Evolutionary conservation across 2,329 filamentous ascomycete species (phyloP).

Genomic region (Stenocarpella maydis): DNA sequence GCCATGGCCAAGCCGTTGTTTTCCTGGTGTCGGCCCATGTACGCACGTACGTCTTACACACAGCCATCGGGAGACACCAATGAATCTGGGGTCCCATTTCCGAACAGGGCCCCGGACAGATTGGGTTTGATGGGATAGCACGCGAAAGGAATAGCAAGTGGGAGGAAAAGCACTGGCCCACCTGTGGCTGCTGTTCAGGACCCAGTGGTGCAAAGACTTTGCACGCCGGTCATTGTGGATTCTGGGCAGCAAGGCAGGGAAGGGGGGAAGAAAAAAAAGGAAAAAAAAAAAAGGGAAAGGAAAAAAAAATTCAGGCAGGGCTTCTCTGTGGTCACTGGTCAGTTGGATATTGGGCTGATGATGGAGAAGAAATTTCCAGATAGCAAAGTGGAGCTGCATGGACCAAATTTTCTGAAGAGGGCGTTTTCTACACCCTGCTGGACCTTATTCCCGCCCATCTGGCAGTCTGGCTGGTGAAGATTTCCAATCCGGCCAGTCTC

Average conservation of each 20-base stretch:
- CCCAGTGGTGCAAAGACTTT: not conserved
- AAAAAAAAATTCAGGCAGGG: conserved; percentile 10
- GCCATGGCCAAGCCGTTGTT: not conserved
- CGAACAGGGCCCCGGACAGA: not conserved
- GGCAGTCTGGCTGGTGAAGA: not conserved
- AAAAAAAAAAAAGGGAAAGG: conserved; percentile 9
- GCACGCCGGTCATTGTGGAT: conserved; percentile 16
- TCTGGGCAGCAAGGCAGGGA: not conserved
- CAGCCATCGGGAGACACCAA: conserved; percentile 9
- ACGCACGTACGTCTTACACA: conserved; percentile 11
- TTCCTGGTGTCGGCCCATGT: not conserved
- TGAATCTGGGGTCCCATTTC: not conserved
- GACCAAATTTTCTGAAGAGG: conserved; percentile 8
- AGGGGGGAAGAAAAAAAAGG: not conserved
- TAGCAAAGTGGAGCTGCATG: conserved; percentile 19
- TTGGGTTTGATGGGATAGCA: conserved; percentile 14
- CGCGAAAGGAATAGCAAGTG: too few relatives aligned
- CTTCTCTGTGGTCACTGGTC: not conserved
- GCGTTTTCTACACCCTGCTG: not conserved
- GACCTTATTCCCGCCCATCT: not conserved
- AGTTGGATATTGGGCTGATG: not conserved
- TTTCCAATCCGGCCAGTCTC: not conserved
- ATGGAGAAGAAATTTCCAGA: conserved; percentile 18
- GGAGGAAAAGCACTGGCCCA: conserved; percentile 5
- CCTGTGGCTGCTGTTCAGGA: not conserved